These are phyloP conservation scores for Myxozyma geophila DNA, from an alignment of 805 yeast species.

Conservation along the genomic window DNA sequence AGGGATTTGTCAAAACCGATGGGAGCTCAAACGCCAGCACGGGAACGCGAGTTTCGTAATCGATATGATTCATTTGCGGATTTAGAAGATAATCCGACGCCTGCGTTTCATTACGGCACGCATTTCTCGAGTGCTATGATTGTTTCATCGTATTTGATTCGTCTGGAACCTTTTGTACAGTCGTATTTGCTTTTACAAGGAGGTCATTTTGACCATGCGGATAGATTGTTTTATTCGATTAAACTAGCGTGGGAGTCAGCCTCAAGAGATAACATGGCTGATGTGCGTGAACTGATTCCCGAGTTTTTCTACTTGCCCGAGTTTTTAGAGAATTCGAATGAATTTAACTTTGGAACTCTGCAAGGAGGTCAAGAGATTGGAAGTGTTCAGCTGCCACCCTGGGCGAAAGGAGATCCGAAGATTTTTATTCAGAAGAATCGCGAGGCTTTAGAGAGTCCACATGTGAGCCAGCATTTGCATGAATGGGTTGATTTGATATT, in stretches of 20 bases:
- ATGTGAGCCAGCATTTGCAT: constrained; percentile 75
- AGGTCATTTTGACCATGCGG: constrained; percentile 88
- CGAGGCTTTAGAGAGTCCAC: constrained; percentile 81
- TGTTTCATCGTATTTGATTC: constrained; percentile 76
- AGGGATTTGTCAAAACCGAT: constrained; percentile 84
- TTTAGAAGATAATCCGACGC: constrained; percentile 60
- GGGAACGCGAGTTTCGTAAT: constrained; percentile 69
- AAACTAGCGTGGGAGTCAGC: constrained; percentile 83
- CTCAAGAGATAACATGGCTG: constrained; percentile 77
- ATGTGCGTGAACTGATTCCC: constrained; percentile 84
- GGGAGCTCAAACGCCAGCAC: constrained; percentile 76
- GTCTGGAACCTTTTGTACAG: constrained; percentile 80
- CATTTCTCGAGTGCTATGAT: constrained; percentile 95
- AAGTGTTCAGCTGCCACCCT: constrained; percentile 74
- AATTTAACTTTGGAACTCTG: constrained; percentile 68
- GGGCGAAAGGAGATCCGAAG: constrained; percentile 81
- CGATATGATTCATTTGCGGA: constrained; percentile 72
- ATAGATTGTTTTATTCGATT: constrained; percentile 73
- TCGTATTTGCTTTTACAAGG: constrained; percentile 81
- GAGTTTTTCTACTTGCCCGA: constrained; percentile 86
- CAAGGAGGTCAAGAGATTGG: constrained; percentile 62
- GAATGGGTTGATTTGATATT: constrained; percentile 86
- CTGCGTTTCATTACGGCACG: constrained; percentile 90
- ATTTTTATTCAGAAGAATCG: constrained; percentile 75
- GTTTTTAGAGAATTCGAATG: constrained; percentile 66